A percentile compares a stretch with the other conserved stretches of the same genome.
Evolutionary conservation across 176 grass and related monocot genomes (phyloP).

Genomic region (Cenchrus purpureus): DNA sequence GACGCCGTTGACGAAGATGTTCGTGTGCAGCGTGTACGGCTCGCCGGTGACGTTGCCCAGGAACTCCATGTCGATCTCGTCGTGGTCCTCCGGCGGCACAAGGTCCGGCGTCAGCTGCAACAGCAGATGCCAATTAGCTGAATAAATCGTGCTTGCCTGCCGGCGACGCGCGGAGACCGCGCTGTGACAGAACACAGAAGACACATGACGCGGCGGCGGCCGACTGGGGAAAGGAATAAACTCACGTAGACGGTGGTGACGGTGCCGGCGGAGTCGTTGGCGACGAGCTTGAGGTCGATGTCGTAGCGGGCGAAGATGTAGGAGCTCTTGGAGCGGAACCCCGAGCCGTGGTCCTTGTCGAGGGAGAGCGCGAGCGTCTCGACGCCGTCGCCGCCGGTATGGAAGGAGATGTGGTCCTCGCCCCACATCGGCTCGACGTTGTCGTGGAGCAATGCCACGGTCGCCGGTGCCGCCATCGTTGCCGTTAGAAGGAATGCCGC

Average conservation of each 20-base stretch:
- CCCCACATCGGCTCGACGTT: slow-evolving; percentile 46
- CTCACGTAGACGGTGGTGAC: slow-evolving; percentile 80
- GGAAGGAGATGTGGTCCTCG: slow-evolving; percentile 45
- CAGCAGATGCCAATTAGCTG: neutral
- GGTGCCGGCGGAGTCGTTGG: slow-evolving; percentile 75
- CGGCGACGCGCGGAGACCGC: neutral
- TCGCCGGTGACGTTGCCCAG: slow-evolving; percentile 69
- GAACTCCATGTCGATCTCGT: slow-evolving; percentile 87
- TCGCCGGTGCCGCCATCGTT: neutral
- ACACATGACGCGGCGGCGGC: neutral
- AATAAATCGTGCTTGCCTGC: neutral
- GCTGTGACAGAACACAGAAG: neutral
- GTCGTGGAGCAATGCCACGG: neutral
- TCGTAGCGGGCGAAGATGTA: slow-evolving; percentile 65
- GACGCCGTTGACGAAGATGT: slow-evolving; percentile 61
- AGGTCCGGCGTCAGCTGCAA: slow-evolving; percentile 51
- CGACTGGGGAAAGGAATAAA: neutral
- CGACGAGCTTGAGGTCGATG: slow-evolving; percentile 70
- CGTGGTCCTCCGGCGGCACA: slow-evolving; percentile 45
- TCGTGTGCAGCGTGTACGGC: slow-evolving; percentile 77
- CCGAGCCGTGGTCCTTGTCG: slow-evolving; percentile 55
- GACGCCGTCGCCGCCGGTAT: slow-evolving; percentile 8
- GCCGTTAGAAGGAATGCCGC: neutral
- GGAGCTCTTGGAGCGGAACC: slow-evolving; percentile 56
- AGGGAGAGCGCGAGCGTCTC: slow-evolving; percentile 40